Base-by-base conservation (phyloP, 2,329 filamentous ascomycete genomes). In the Exophiala alcalophila region DNA sequence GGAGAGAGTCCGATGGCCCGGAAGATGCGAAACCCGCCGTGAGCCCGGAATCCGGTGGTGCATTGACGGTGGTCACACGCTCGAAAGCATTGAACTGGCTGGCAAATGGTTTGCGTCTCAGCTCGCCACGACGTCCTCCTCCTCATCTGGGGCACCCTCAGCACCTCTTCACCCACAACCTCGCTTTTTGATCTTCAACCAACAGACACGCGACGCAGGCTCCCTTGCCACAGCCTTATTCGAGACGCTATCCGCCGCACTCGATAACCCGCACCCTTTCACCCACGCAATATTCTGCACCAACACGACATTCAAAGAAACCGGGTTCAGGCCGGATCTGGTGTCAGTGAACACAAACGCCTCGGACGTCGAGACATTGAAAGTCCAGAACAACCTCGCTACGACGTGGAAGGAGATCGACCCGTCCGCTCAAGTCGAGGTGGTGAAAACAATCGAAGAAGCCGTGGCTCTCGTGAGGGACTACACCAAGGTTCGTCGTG, bases 21-120 rank as follows among this genome's bases (percentile, higher is more conserved):
- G 90, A 1, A 76, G 90, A 11, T 94, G 87, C 57, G 88, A 96
- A 60, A 76, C 76, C 16, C 66, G 86, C 2, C 65, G 64, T 21
- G 75, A 80, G 47, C 61, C 64, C 23, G 69, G 73, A 19, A 69
- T 86, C 7, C 73, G 73, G 11, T 95, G 90, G 88, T 81, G 84
- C 53, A 78, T 95, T 11, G 90, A 96, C 57, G 88, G 90, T 2
- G 90, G 86, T 2, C 90, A 96, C 61, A 96, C 90, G 0, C 71
- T 81, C 15, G 89, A 95, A 56, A 94, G 87, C 56, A 80, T 96
- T 50, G 74, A 79, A 38, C 75, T 86, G 28, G 84, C 85, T 8
- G 86, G 80, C 3, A 72, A 71, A 53, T 96, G 90, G 90, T 91
- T 91, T 57, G 77, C 77, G 2, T 66, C 65, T 5, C 67, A 72